Evolutionary conservation across 2,329 filamentous ascomycete genomes (phyloP), one percentile per base, ranked within the genome.

Genomic region (Paraphaeosphaeria minitans): DNA sequence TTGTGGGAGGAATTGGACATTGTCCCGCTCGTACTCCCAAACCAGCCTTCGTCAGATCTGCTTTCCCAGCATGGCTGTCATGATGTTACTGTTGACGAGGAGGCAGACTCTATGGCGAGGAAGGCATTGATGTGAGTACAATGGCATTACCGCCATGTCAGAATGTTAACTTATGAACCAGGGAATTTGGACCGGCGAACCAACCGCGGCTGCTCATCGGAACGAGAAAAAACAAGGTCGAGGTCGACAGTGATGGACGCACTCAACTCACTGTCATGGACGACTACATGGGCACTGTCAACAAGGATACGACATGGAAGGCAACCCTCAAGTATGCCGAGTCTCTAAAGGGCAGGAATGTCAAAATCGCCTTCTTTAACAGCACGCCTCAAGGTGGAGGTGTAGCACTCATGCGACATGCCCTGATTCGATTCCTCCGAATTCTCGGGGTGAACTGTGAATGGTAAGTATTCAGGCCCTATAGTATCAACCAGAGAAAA

Each of bases 381-480:
- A 86, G 87, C 55, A 93, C 90, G 1, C 90, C 90, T 1, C 90
- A 93, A 70, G 90, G 91, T n/a, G 91, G 91, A 51, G 90, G 91
- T 43, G 91, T 94, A 9, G 90, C 90, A 5, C 80, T 93, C 51
- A 94, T 94, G 91, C 83, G 91, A 27, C 91, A 94, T 74, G 89
- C 91, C 12, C 77, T 94, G 31, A 85, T 93, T 48, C 84, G 91
- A 53, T 90, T 93, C 68, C 84, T 89, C 27, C 83, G 85, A 56
- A 79, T 87, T 3, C 72, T 91, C 46, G 88, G 85, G 0, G 86
- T 92, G 1, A 84, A 93, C 61, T 81, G 90, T 66, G 87, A 84
- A 57, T 95, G 91, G 91, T 93, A 84, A 78, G 85, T 71, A 22
- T 22, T 7, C 21, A 10, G 7, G 24, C 29, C 21, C n/a, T 9